phyloP scores from a whole-genome alignment of 2,329 filamentous ascomycete species.

The Eutypella sp. region DNA sequence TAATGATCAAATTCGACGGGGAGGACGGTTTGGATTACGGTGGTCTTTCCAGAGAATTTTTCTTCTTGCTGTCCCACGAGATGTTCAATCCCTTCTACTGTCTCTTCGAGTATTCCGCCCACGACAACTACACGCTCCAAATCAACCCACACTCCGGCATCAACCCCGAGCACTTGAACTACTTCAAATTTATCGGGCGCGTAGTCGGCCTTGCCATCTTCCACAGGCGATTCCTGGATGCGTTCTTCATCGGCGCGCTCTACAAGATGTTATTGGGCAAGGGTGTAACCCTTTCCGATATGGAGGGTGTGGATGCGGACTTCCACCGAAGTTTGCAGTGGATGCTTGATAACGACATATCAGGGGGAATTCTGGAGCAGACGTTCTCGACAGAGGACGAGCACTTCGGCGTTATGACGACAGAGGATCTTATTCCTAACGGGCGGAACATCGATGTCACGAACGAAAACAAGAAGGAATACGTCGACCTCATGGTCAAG shows the following conservation, averaged over 20 bases:
- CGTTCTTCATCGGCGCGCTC: constrained; percentile 97
- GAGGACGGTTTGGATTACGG: constrained; percentile 98
- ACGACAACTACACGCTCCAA: constrained; percentile 99
- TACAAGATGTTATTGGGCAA: constrained; percentile 99
- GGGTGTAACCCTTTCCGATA: constrained; percentile 84
- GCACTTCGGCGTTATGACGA: constrained; percentile 88
- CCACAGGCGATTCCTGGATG: constrained; percentile 94
- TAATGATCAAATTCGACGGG: constrained; percentile 99
- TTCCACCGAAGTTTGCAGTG: constrained; percentile 95
- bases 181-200: constrained; percentile 99
- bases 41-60: constrained; percentile 96
- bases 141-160: constrained; percentile 99
- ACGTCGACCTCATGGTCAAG: constrained; percentile 96
- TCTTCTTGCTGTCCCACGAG: constrained; percentile 97
- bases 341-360: constrained; percentile 97
- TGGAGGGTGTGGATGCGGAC: constrained; percentile 98
- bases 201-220: constrained; percentile 97
- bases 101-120: constrained; percentile 97
- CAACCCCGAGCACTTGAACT: constrained; percentile 98
- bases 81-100: constrained; percentile 99
- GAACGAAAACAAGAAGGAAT: constrained; percentile 98
- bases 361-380: constrained; percentile 84
- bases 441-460: constrained; percentile 93
- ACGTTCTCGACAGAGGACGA: constrained; percentile 98
- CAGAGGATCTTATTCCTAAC: constrained; percentile 86